Conservation (phyloP, 495 filamentous ascomycete species). For the Beverwykella pulmonaria region DNA sequence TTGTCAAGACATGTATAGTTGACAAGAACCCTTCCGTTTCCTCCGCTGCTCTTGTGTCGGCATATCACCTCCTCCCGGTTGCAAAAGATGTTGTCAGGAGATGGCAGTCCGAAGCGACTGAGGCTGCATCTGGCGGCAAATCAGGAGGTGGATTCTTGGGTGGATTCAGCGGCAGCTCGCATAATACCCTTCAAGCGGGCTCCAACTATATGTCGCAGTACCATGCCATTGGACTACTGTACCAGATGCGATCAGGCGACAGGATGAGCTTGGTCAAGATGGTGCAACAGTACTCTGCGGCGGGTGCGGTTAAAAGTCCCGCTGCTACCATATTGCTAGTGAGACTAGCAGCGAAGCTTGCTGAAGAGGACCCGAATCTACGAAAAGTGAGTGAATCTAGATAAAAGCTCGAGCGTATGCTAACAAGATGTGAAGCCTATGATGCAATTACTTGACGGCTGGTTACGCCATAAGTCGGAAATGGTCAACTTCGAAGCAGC, state of each 20-base stretch:
- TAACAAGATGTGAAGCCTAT: constrained; percentile 29
- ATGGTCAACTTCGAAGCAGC: constrained; percentile 99
- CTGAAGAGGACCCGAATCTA: constrained; percentile 86
- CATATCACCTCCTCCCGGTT: constrained; percentile 96
- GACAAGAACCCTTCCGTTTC: constrained; percentile 99
- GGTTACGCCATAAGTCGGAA: constrained; percentile 85
- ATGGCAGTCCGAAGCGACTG: constrained; percentile 99
- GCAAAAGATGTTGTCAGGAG: constrained; percentile 92
- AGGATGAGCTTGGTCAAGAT: constrained; percentile 99
- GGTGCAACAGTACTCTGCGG: constrained; percentile 95
- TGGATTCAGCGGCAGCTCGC: constrained; percentile 75
- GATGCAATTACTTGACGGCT: constrained; percentile 41
- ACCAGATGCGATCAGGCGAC: constrained; percentile 97
- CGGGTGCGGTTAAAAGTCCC: constrained; percentile 91
- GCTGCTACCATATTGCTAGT: constrained; percentile 91
- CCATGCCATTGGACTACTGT: constrained; percentile 95
- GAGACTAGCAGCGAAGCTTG: constrained; percentile 88
- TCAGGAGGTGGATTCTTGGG: constrained; percentile 85
- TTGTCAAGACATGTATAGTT: constrained; percentile 99
- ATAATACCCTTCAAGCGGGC: constrained; percentile 67
- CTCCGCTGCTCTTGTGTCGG: constrained; percentile 93
- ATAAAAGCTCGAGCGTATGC: background rate
- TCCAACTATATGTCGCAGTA: constrained; percentile 96
- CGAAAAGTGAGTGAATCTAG: constrained; percentile 61
- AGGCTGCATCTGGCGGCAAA: constrained; percentile 88